Conservation (phyloP, 306 rosid genomes). For the Crataegus laevigata region DNA sequence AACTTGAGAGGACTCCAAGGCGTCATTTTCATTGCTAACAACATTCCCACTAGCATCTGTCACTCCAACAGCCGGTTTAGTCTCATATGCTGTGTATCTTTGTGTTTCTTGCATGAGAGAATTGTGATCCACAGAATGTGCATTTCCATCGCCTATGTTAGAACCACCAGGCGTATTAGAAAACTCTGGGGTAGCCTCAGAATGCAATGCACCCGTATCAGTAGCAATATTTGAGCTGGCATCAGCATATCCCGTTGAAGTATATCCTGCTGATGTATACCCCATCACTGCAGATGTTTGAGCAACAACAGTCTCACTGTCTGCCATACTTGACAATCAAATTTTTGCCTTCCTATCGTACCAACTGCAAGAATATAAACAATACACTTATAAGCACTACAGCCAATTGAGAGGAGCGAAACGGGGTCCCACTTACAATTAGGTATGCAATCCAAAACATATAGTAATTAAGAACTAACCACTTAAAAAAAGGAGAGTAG, state of each 20-base stretch:
- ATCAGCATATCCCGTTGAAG: conserved; percentile 45
- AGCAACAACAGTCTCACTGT: conserved; percentile 57
- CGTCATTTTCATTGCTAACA: conserved; percentile 24
- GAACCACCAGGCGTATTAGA: conserved; percentile 27
- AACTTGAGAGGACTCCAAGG: conserved; percentile 23
- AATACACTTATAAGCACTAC: neutral
- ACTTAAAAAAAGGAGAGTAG: neutral
- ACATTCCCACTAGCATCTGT: conserved; percentile 30
- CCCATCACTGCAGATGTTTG: conserved; percentile 45
- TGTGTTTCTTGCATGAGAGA: conserved; percentile 45
- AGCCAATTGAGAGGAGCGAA: neutral
- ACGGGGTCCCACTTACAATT: neutral
- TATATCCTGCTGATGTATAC: conserved; percentile 26
- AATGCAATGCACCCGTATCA: conserved; percentile 21
- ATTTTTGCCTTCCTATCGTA: neutral
- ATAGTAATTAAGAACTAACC: neutral
- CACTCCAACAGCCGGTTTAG: conserved; percentile 26
- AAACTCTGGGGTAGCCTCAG: conserved; percentile 35
- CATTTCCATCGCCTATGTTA: conserved; percentile 36
- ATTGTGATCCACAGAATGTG: conserved; percentile 36
- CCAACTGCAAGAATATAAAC: conserved; percentile 23
- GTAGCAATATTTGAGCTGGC: conserved; percentile 24
- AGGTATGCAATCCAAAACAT: neutral
- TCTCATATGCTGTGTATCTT: conserved; percentile 24
- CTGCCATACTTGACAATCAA: conserved; percentile 45